phyloP scores from a whole-genome alignment of 306 rosid genomes.

The Cicer pinnatifidum region DNA sequence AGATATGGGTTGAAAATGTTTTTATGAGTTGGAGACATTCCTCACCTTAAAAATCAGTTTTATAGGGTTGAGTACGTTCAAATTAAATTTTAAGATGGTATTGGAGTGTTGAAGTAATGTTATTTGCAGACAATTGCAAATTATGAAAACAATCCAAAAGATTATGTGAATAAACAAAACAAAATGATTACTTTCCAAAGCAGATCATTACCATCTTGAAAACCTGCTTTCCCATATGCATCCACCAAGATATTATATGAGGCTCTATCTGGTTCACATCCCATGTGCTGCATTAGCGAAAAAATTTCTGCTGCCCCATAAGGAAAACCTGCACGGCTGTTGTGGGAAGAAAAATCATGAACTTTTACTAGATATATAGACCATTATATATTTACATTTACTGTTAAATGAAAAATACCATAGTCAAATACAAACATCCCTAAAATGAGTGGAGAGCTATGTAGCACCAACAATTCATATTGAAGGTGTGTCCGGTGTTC shows the following conservation, averaged over 20 bases:
- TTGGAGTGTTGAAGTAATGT: too few relatives aligned
- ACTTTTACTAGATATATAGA: background rate
- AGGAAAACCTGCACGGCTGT: constrained; percentile 94
- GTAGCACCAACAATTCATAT: too few relatives aligned
- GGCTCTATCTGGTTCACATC: constrained; percentile 98
- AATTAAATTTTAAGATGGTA: too few relatives aligned
- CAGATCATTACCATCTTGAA: constrained; percentile 69
- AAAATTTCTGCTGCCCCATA: constrained; percentile 90
- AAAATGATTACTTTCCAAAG: constrained; percentile 4
- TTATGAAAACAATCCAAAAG: constrained; percentile 2
- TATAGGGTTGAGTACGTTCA: too few relatives aligned
- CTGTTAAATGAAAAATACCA: too few relatives aligned
- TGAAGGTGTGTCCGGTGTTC: too few relatives aligned
- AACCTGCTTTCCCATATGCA: constrained; percentile 94
- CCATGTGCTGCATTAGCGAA: constrained; percentile 95
- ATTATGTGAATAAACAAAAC: background rate
- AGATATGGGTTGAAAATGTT: background rate
- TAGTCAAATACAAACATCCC: background rate
- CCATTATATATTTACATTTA: background rate
- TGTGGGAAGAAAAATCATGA: constrained; percentile 31
- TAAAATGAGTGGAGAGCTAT: too few relatives aligned
- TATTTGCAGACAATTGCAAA: background rate
- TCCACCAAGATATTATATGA: constrained; percentile 92
- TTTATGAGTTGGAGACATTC: too few relatives aligned
- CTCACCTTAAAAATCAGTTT: too few relatives aligned